These are phyloP conservation scores for Penicillium simplicissimum DNA, from an alignment of 495 filamentous ascomycete genomes.

Conservation along the genomic window DNA sequence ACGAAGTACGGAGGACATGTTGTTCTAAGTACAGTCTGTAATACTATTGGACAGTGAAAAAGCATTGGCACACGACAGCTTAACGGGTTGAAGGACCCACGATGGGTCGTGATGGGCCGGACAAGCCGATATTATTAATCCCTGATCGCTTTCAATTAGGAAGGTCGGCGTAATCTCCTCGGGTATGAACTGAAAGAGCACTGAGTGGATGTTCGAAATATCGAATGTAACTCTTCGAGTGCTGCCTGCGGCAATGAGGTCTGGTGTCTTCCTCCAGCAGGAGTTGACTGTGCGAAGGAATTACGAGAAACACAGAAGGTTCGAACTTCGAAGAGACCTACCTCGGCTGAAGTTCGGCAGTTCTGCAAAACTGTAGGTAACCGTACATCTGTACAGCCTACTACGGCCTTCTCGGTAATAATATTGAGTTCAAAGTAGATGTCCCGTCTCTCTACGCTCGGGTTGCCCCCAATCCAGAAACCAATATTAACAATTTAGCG, in stretches of 20 bases:
- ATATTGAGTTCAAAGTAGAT: too few species aligned
- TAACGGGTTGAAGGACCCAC: slow-evolving; percentile 9
- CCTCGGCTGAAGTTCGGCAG: slow-evolving; percentile 1
- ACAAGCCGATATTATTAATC: slow-evolving; percentile 20
- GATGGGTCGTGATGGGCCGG: slow-evolving; percentile 10
- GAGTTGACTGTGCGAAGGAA: too few species aligned
- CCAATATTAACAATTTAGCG: background rate
- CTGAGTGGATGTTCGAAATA: background rate
- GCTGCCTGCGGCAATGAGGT: background rate
- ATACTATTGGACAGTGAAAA: background rate
- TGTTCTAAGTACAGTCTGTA: background rate
- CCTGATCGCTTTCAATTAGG: slow-evolving; percentile 1
- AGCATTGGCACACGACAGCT: slow-evolving; percentile 20
- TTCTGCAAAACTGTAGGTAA: background rate
- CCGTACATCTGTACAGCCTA: too few species aligned
- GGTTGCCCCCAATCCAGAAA: background rate
- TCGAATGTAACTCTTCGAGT: background rate
- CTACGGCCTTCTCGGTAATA: too few species aligned
- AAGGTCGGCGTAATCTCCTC: background rate
- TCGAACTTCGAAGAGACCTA: background rate
- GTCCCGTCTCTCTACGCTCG: background rate
- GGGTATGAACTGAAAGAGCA: background rate
- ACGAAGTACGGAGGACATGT: too few species aligned
- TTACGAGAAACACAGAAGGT: background rate
- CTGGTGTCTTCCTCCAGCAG: too few species aligned